phyloP scores from a whole-genome alignment of 2,329 filamentous ascomycete species.

The Cephalotrichum gorgonifer region DNA sequence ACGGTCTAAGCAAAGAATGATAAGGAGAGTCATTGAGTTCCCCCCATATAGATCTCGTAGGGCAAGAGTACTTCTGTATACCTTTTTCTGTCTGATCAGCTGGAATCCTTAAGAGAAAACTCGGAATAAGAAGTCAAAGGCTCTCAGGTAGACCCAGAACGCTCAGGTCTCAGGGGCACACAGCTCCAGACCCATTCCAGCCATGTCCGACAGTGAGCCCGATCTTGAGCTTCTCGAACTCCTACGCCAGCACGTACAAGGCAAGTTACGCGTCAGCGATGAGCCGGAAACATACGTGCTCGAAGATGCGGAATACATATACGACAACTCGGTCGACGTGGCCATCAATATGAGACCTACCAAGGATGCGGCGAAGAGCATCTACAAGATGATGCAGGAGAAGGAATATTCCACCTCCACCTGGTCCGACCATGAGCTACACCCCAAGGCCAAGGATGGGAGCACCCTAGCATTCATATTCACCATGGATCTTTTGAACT shows the following conservation, averaged over 20 bases:
- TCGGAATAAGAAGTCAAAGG: no score
- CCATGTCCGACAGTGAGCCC: constrained; percentile 85
- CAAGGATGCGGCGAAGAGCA: constrained; percentile 69
- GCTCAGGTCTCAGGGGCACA: no score
- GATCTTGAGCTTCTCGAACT: constrained; percentile 82
- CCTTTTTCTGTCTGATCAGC: no score
- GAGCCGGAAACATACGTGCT: constrained; percentile 75
- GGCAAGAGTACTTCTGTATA: no score
- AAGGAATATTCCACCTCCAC: constrained; percentile 74
- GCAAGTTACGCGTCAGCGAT: constrained; percentile 40
- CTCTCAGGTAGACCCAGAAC: background rate
- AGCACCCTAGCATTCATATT: constrained; percentile 86
- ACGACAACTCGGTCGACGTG: constrained; percentile 87
- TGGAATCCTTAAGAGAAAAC: no score
- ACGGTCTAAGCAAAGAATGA: no score
- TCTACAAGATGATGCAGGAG: constrained; percentile 73
- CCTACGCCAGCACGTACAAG: constrained; percentile 67
- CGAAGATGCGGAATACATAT: constrained; percentile 73
- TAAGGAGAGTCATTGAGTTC: no score
- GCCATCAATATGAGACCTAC: constrained; percentile 75
- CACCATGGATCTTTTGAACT: constrained; percentile 93
- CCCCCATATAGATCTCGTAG: no score
- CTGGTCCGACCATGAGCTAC: constrained; percentile 83
- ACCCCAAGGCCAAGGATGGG: constrained; percentile 74
- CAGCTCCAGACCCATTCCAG: constrained; percentile 7